These are phyloP conservation scores for Tubosaeta sp. DNA, from an alignment of 768 basidiomycete species.

Conservation along the genomic window DNA sequence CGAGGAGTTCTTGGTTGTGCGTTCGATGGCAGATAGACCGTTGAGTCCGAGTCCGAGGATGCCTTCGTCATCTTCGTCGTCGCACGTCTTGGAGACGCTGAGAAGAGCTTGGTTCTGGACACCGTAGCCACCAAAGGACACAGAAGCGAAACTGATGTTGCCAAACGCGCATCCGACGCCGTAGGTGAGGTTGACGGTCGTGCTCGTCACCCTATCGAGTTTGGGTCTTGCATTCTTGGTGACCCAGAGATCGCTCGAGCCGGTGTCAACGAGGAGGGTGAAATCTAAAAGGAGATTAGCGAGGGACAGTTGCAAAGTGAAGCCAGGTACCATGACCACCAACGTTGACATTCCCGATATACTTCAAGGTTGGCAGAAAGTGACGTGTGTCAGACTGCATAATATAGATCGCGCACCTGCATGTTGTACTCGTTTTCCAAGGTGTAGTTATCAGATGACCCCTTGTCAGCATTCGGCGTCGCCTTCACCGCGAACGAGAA, in stretches of 20 bases:
- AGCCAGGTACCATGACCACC: slow-evolving; percentile 24
- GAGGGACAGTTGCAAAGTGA: neutral
- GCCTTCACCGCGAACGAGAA: slow-evolving; percentile 21
- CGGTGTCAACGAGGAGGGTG: slow-evolving; percentile 25
- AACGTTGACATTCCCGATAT: slow-evolving; percentile 27
- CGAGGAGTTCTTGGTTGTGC: slow-evolving; percentile 10
- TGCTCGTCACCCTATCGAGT: slow-evolving; percentile 28
- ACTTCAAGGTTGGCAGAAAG: slow-evolving; percentile 11
- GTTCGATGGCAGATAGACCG: slow-evolving; percentile 21
- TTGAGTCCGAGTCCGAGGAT: slow-evolving; percentile 27
- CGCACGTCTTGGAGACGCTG: slow-evolving; percentile 14
- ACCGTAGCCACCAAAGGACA: slow-evolving; percentile 33
- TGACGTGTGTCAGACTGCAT: neutral
- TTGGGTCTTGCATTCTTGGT: slow-evolving; percentile 17
- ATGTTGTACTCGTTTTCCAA: slow-evolving; percentile 23
- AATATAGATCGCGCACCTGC: slow-evolving; percentile 18
- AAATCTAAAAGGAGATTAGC: slow-evolving; percentile 18
- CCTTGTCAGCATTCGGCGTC: slow-evolving; percentile 15
- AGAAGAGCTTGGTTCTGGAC: slow-evolving; percentile 28
- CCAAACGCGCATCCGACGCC: slow-evolving; percentile 38
- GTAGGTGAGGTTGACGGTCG: slow-evolving; percentile 31
- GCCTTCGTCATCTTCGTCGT: slow-evolving; percentile 15
- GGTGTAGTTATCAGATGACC: slow-evolving; percentile 20
- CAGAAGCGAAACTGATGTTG: slow-evolving; percentile 32
- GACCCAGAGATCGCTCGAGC: slow-evolving; percentile 31